Percentiles rank a stretch among this genome's conserved stretches.
These are phyloP conservation scores for Trichoderma afroharzianum DNA, from an alignment of 2,329 filamentous ascomycete species.

Conservation along the genomic window DNA sequence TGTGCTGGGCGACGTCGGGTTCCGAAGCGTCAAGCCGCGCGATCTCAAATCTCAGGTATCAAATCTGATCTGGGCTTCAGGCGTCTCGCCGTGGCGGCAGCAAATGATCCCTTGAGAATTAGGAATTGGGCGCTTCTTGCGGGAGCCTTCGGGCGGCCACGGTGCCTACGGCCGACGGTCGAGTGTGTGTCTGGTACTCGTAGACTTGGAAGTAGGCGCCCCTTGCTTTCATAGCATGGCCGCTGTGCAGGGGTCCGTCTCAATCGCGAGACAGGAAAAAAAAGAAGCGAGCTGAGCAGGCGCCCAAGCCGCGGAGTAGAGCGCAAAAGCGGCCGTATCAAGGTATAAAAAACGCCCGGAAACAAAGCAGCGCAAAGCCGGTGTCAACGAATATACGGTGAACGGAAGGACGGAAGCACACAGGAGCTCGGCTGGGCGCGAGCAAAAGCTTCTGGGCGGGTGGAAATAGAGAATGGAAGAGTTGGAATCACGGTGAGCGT, in stretches of 20 bases:
- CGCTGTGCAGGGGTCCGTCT: constrained; percentile 17
- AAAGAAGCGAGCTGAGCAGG: constrained; percentile 11
- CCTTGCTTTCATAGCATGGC: constrained; percentile 18
- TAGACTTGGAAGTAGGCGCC: constrained; percentile 10
- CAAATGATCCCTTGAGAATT: neutral
- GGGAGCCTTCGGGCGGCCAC: neutral
- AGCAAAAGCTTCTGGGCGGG: neutral
- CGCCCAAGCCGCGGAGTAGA: neutral
- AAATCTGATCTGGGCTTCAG: neutral
- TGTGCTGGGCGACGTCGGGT: neutral
- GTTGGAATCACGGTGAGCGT: constrained; percentile 14
- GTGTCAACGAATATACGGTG: neutral
- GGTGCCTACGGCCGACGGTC: constrained; percentile 7
- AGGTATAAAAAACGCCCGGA: neutral
- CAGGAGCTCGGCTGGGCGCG: neutral
- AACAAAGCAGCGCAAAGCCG: neutral
- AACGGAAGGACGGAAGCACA: neutral
- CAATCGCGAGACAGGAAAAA: constrained; percentile 6
- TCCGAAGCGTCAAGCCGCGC: neutral
- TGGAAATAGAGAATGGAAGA: neutral
- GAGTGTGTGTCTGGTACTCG: neutral
- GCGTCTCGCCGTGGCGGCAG: neutral
- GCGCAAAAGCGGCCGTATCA: neutral
- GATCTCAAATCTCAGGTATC: neutral
- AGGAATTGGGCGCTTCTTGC: neutral